phyloP scores from a whole-genome alignment of 2,329 filamentous ascomycete species.

The Thelonectria rubi region DNA sequence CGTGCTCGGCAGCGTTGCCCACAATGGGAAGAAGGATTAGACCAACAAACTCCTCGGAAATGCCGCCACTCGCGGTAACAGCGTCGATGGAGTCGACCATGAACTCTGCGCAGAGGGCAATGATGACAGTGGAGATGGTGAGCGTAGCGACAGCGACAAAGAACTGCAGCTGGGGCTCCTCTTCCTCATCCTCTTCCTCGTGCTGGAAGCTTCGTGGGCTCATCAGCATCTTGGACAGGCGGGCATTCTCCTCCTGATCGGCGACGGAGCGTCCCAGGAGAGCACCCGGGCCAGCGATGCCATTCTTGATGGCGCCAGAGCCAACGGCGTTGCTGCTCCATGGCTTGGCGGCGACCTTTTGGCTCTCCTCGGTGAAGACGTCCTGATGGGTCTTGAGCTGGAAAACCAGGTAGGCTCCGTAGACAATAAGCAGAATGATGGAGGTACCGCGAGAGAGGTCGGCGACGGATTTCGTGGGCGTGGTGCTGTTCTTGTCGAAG shows the following conservation, averaged over 20 bases:
- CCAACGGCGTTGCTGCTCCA: constrained; percentile 47
- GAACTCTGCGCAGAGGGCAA: constrained; percentile 84
- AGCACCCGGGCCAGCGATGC: constrained; percentile 52
- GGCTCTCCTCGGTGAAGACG: constrained; percentile 82
- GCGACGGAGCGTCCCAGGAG: constrained; percentile 50
- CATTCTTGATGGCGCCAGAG: constrained; percentile 49
- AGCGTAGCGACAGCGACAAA: constrained; percentile 77
- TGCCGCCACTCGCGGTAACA: constrained; percentile 66
- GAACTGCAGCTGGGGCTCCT: constrained; percentile 76
- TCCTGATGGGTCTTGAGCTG: constrained; percentile 85
- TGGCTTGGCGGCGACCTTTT: constrained; percentile 75
- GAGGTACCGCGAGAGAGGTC: constrained; percentile 76
- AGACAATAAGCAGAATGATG: constrained; percentile 84
- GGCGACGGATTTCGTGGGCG: constrained; percentile 60
- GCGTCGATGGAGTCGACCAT: constrained; percentile 78
- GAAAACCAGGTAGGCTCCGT: constrained; percentile 86
- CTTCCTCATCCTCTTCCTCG: constrained; percentile 72
- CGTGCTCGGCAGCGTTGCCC: constrained; percentile 85
- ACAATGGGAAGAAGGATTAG: constrained; percentile 84
- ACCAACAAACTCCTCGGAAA: constrained; percentile 80
- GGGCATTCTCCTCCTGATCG: constrained; percentile 51
- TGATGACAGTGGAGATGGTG: constrained; percentile 76
- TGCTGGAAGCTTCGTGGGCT: constrained; percentile 49
- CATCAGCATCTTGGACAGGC: constrained; percentile 55
- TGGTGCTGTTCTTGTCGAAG: constrained; percentile 67